Evolutionary conservation across 768 basidiomycete species (phyloP).

Genomic region (Russula compacta): DNA sequence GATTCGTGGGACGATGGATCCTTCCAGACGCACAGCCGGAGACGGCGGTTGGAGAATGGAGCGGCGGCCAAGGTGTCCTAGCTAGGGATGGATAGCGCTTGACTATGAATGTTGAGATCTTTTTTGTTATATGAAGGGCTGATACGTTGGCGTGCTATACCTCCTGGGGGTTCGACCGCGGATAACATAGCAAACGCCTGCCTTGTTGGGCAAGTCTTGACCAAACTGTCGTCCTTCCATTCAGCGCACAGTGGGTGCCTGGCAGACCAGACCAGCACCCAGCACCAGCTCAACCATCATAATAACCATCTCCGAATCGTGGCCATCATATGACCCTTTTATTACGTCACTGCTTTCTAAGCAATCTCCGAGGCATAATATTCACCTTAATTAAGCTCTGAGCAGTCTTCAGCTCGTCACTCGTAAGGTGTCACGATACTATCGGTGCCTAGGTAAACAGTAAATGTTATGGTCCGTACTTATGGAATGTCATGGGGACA

Average conservation of each 20-base stretch:
- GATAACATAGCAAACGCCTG: neutral
- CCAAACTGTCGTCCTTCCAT: neutral
- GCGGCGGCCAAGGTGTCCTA: conserved; percentile 15
- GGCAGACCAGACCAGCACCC: neutral
- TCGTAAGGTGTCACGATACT: neutral
- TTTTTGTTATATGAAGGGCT: conserved; percentile 3
- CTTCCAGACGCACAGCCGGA: conserved; percentile 20
- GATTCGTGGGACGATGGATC: conserved; percentile 22
- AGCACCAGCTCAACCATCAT: conserved; percentile 11
- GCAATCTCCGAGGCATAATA: neutral
- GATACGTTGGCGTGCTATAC: neutral
- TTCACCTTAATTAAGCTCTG: conserved; percentile 1
- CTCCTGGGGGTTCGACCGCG: neutral
- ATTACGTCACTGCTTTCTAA: conserved; percentile 15
- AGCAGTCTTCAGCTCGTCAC: neutral
- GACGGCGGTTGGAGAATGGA: conserved; percentile 19
- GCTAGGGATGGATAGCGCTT: conserved; percentile 5
- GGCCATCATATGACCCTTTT: conserved; percentile 10
- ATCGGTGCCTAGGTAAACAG: neutral
- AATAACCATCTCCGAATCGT: conserved; percentile 16
- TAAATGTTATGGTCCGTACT: neutral
- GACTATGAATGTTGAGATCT: conserved; percentile 3
- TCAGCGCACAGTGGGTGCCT: conserved; percentile 1
- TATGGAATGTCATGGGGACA: conserved; percentile 6
- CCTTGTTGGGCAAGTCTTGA: neutral